Percentiles rank a stretch among this genome's conserved stretches.
phyloP scores from a whole-genome alignment of 305 asterid genomes.

The Solanum hybrid region DNA sequence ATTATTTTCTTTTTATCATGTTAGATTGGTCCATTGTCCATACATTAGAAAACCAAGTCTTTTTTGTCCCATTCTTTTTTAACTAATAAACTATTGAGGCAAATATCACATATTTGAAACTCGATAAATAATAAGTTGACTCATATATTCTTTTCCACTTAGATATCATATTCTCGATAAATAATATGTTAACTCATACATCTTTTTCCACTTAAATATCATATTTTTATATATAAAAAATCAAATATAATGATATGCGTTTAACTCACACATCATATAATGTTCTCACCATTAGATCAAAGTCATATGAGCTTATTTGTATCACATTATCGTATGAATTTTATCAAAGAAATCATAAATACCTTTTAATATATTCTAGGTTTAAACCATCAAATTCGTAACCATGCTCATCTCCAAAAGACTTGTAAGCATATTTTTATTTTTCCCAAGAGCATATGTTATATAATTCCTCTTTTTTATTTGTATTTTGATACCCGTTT shows the following conservation, averaged over 20 bases:
- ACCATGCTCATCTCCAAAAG: not conserved
- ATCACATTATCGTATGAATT: not conserved
- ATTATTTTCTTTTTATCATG: not conserved
- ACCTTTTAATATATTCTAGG: not conserved
- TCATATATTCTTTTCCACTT: not conserved
- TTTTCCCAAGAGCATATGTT: not conserved
- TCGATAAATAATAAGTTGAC: not conserved
- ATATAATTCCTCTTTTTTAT: not conserved
- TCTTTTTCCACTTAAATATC: accelerated
- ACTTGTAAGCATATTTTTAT: not conserved
- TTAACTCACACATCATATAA: not conserved
- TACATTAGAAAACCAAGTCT: not conserved
- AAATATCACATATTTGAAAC: not conserved
- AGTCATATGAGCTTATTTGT: not conserved
- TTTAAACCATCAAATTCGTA: not conserved
- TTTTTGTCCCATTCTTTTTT: not conserved
- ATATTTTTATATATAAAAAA: not conserved
- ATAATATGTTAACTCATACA: not conserved
- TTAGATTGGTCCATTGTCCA: not conserved
- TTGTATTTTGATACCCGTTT: not conserved
- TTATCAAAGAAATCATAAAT: not conserved
- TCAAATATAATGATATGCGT: not conserved
- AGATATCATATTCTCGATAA: not conserved
- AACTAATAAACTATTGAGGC: not conserved
- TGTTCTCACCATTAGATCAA: not conserved